Evolutionary conservation across 257 asterid genomes (phyloP), one percentile per base, ranked within the genome.

Genomic region (Petunia axillaris): DNA sequence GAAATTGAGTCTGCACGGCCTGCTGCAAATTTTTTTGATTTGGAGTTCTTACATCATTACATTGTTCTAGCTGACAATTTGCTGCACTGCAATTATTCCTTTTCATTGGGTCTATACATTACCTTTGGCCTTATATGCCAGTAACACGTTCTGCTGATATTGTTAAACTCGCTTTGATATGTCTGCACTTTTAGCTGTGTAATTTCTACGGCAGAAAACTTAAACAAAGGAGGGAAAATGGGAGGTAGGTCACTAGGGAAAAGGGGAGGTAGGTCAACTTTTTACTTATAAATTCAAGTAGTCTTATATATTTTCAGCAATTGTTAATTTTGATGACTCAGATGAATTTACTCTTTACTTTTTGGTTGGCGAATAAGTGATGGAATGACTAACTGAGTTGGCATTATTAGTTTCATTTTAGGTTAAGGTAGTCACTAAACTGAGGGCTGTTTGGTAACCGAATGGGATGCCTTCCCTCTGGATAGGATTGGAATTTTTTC

Each of bases 11-110:
- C 77, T 9, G 1, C 9, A 25, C 46, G 25, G 25, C 59, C 59
- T 25, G 53, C 75, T 40, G 77, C 43, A 70, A 70, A 25, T 9
- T 46, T 68, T 70, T 16, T 70, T 48, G 59, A 70, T 46, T 70
- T 10, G 60, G 58, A 9, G 35, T 48, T 25, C 4, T 62, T 62
- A 36, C 59, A 48, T 46, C 16, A 59, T 62, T 62, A 36, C 59
- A 48, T 46, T 16, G 77, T 62, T 62, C 67, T 62, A 62, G 41
- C 2, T 62, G 67, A 62, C 67, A 62, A 62, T 35, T 35, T 36
- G 38, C 38, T 8, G 14, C 66, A 60, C 9, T 25, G 66, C 40
- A 60, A 25, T 39, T 8, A 55, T 7, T 25, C 10, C 5, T 60
- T 36, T 35, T 60, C 40, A 13, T 60, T 60, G 66, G 35, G 6